These are phyloP conservation scores for Hypoxylon subgilvum DNA, from an alignment of 495 filamentous ascomycete genomes.

Conservation along the genomic window DNA sequence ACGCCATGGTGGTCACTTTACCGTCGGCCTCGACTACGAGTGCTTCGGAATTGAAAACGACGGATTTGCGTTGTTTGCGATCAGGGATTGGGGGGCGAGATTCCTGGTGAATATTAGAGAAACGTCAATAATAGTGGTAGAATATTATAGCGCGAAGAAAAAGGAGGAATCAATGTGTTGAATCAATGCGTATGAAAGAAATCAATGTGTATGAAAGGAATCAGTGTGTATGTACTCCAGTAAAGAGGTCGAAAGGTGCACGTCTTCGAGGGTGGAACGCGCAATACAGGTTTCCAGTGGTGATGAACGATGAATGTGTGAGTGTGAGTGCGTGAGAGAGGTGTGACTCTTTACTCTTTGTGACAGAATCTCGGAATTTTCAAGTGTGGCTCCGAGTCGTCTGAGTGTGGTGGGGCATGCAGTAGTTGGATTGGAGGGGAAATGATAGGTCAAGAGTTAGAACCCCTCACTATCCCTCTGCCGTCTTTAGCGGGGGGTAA, in stretches of 20 bases:
- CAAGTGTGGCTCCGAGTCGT: neutral
- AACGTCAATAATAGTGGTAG: slow-evolving; percentile 13
- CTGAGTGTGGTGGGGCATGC: neutral
- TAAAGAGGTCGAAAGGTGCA: too few relatives aligned
- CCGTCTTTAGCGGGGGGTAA: too few relatives aligned
- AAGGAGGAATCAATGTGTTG: neutral
- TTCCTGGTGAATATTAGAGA: slow-evolving; percentile 46
- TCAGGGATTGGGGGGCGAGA: slow-evolving; percentile 43
- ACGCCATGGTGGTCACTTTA: slow-evolving; percentile 68
- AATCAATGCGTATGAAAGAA: neutral
- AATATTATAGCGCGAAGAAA: too few relatives aligned
- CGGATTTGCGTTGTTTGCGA: slow-evolving; percentile 80
- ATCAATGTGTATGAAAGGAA: neutral
- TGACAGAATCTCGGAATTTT: slow-evolving; percentile 2
- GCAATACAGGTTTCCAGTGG: too few relatives aligned
- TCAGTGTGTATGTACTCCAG: too few relatives aligned
- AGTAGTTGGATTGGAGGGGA: neutral
- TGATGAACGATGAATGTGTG: neutral
- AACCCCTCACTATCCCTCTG: too few relatives aligned
- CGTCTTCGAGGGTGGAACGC: too few relatives aligned
- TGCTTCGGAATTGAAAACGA: slow-evolving; percentile 84
- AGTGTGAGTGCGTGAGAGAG: neutral
- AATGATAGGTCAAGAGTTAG: too few relatives aligned
- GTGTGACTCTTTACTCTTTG: neutral
- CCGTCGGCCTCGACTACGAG: slow-evolving; percentile 86